These are phyloP conservation scores for Russula dissimulans DNA, from an alignment of 768 basidiomycete genomes.

Conservation along the genomic window DNA sequence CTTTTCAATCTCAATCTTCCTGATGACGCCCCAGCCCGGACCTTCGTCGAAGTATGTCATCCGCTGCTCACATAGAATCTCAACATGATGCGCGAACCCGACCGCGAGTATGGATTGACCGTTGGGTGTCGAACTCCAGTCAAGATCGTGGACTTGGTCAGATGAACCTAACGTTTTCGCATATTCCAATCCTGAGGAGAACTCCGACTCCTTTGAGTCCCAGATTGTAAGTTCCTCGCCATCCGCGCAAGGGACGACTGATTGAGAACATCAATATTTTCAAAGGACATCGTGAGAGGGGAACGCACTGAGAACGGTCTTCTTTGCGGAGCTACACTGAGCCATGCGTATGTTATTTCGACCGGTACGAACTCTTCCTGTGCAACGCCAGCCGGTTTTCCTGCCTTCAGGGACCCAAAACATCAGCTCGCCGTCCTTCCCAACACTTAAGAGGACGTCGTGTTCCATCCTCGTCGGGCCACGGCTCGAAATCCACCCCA, in stretches of 20 bases:
- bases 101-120: slow-evolving; percentile 86
- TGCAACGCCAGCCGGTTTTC: slow-evolving; percentile 45
- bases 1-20: slow-evolving; percentile 61
- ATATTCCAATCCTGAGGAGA: slow-evolving; percentile 83
- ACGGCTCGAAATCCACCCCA: slow-evolving; percentile 56
- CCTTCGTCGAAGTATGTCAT: slow-evolving; percentile 85
- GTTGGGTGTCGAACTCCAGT: slow-evolving; percentile 90
- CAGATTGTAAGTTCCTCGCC: slow-evolving; percentile 87
- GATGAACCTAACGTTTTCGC: slow-evolving; percentile 38
- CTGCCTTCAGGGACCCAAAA: slow-evolving; percentile 61
- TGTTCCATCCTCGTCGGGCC: slow-evolving; percentile 31
- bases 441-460: slow-evolving; percentile 75
- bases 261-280: neutral
- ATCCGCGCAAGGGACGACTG: slow-evolving; percentile 51
- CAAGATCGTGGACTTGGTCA: slow-evolving; percentile 70
- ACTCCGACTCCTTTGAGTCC: slow-evolving; percentile 93
- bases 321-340: slow-evolving; percentile 84
- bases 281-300: neutral
- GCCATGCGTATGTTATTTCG: slow-evolving; percentile 57
- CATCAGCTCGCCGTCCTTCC: slow-evolving; percentile 65
- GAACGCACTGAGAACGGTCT: slow-evolving; percentile 73
- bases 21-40: slow-evolving; percentile 69
- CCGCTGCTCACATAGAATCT: slow-evolving; percentile 86
- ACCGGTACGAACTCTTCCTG: slow-evolving; percentile 67
- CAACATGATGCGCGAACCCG: slow-evolving; percentile 69